These are phyloP conservation scores for Stachybotrys elegans DNA, from an alignment of 2,329 filamentous ascomycete genomes.

Conservation along the genomic window DNA sequence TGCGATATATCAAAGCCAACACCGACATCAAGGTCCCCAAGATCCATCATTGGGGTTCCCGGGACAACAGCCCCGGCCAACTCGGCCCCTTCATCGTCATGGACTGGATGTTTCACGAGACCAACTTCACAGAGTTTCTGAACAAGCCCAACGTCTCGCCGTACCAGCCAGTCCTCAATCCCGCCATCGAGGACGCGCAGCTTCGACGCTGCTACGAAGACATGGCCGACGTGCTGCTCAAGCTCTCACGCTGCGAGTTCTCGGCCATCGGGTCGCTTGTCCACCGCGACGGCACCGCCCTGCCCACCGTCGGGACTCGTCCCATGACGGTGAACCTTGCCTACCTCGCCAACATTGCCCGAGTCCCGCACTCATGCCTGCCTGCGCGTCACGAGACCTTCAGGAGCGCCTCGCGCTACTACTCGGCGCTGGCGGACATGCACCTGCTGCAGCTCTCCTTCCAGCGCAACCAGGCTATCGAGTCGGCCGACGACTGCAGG, in stretches of 20 bases:
- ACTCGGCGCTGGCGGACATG: conserved; percentile 30
- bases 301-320: not conserved
- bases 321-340: not conserved
- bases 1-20: not conserved
- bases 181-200: not conserved
- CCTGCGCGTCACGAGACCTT: not conserved
- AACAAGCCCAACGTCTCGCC: not conserved
- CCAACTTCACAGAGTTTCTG: not conserved
- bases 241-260: not conserved
- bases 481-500: conserved; percentile 30
- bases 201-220: not conserved
- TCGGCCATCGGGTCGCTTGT: not conserved
- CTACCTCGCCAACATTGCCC: not conserved
- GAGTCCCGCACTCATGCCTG: not conserved
- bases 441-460: conserved; percentile 34
- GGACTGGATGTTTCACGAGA: not conserved
- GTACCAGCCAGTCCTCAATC: not conserved
- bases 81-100: not conserved
- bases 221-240: not conserved
- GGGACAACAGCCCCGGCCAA: not conserved
- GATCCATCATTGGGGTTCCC: not conserved
- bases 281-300: too few relatives aligned
- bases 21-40: not conserved
- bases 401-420: too few relatives aligned
- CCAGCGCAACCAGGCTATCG: conserved; percentile 33